A percentile compares a stretch with the other conserved stretches of the same genome.
These are phyloP conservation scores for Botryotinia calthae DNA, from an alignment of 2,329 filamentous ascomycete species.

Conservation along the genomic window DNA sequence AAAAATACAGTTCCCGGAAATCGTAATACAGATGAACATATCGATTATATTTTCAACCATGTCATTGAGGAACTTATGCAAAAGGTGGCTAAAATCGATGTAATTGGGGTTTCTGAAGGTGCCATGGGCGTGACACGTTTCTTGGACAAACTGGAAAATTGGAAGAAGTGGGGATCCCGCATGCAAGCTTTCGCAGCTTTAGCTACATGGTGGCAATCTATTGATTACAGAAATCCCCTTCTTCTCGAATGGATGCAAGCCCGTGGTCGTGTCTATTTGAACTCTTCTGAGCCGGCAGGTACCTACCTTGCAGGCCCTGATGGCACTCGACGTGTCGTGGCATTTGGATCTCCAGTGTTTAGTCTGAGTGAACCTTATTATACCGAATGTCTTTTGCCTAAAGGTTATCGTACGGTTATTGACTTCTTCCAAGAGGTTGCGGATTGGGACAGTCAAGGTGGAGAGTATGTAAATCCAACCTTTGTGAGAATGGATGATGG, in stretches of 20 bases:
- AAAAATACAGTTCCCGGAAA: conserved; percentile 65
- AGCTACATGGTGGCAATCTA: conserved; percentile 46
- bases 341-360: conserved; percentile 64
- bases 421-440: conserved; percentile 61
- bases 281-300: conserved; percentile 51
- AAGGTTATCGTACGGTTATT: conserved; percentile 53
- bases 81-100: conserved; percentile 56
- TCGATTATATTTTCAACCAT: conserved; percentile 63
- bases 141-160: conserved; percentile 55
- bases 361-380: conserved; percentile 61
- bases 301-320: conserved; percentile 52
- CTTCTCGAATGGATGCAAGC: conserved; percentile 10
- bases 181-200: conserved; percentile 51
- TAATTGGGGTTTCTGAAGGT: conserved; percentile 70
- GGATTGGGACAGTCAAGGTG: conserved; percentile 34
- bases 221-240: conserved; percentile 41
- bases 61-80: conserved; percentile 53
- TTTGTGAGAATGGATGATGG: conserved; percentile 26
- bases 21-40: conserved; percentile 55
- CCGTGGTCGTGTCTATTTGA: conserved; percentile 60
- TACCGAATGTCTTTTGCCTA: conserved; percentile 61
- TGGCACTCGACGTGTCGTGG: conserved; percentile 38
- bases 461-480: conserved; percentile 40
- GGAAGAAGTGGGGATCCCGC: conserved; percentile 44
- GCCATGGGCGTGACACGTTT: conserved; percentile 57